A percentile compares a stretch with the other conserved stretches of the same genome.
Evolutionary conservation across 2,329 filamentous ascomycete genomes (phyloP).

Genomic region (Calonectria fujianensis): DNA sequence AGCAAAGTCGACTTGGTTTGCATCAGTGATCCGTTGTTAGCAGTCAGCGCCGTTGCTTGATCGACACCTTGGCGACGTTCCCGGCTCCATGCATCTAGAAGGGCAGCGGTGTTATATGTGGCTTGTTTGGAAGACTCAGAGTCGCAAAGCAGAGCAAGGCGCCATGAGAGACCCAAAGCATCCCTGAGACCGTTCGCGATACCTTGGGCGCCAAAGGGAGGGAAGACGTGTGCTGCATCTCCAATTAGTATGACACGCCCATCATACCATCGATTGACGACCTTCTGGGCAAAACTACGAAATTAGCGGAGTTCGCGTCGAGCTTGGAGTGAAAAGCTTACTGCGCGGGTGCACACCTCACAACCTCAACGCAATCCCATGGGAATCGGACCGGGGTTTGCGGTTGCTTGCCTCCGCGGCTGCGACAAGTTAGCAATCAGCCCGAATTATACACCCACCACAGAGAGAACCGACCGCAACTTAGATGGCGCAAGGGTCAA

Average conservation of each 20-base stretch:
- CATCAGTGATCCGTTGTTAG: slow-evolving; percentile 1
- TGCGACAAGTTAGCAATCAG: background rate
- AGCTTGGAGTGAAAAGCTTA: background rate
- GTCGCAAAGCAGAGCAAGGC: slow-evolving; percentile 1
- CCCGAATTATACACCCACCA: too few relatives aligned
- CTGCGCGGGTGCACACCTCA: slow-evolving; percentile 6
- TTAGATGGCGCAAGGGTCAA: background rate
- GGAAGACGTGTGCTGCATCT: slow-evolving; percentile 71
- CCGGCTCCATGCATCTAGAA: slow-evolving; percentile 18
- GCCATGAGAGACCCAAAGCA: slow-evolving; percentile 53
- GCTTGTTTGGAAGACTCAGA: too few relatives aligned
- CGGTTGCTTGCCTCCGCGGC: background rate
- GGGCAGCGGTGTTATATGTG: background rate
- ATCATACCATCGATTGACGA: slow-evolving; percentile 67
- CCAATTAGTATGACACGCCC: slow-evolving; percentile 65
- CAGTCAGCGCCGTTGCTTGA: slow-evolving; percentile 1
- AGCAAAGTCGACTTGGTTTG: slow-evolving; percentile 2
- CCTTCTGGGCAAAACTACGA: slow-evolving; percentile 63
- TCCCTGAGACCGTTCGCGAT: slow-evolving; percentile 60
- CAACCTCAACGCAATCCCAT: slow-evolving; percentile 4
- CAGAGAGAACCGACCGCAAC: background rate
- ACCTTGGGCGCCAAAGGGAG: slow-evolving; percentile 65
- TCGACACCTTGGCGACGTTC: slow-evolving; percentile 29
- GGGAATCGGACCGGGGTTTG: slow-evolving; percentile 1
- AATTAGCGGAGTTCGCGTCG: background rate